A percentile compares a stretch with the other conserved stretches of the same genome.
Evolutionary conservation across 2,329 filamentous ascomycete genomes (phyloP).

Genomic region (Pestalotiopsis sp.): DNA sequence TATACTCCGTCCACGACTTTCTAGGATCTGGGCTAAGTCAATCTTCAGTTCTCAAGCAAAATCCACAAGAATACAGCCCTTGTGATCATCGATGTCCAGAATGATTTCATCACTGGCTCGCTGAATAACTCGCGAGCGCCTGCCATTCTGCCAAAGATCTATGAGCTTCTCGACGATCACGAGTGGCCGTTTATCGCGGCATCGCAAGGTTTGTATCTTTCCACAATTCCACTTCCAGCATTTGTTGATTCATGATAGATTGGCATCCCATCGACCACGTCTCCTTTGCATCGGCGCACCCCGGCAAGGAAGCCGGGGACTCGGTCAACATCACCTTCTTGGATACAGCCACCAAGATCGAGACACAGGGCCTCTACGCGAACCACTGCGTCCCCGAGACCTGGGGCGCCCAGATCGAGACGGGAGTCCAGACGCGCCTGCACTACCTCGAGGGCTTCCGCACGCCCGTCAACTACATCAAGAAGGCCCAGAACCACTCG

Average conservation of each 20-base stretch:
- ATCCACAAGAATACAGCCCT: conserved; percentile 20
- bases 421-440: conserved; percentile 17
- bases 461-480: conserved; percentile 21
- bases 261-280: conserved; percentile 20
- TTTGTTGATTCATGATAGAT: conserved; percentile 8
- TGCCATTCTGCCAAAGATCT: conserved; percentile 20
- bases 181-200: conserved; percentile 22
- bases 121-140: conserved; percentile 19
- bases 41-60: conserved; percentile 16
- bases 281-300: conserved; percentile 19
- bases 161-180: conserved; percentile 19
- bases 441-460: conserved; percentile 19
- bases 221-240: not conserved
- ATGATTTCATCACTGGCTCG: conserved; percentile 22
- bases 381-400: conserved; percentile 20
- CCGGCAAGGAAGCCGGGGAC: conserved; percentile 15
- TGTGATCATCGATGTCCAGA: conserved; percentile 21
- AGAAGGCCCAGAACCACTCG: conserved; percentile 21
- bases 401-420: conserved; percentile 20
- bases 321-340: conserved; percentile 20
- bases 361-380: conserved; percentile 20
- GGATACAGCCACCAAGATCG: conserved; percentile 19
- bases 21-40: not conserved
- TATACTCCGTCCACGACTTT: not conserved
- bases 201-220: conserved; percentile 17